These are phyloP conservation scores for Colletotrichum agaves DNA, from an alignment of 2,329 filamentous ascomycete genomes.

Conservation along the genomic window DNA sequence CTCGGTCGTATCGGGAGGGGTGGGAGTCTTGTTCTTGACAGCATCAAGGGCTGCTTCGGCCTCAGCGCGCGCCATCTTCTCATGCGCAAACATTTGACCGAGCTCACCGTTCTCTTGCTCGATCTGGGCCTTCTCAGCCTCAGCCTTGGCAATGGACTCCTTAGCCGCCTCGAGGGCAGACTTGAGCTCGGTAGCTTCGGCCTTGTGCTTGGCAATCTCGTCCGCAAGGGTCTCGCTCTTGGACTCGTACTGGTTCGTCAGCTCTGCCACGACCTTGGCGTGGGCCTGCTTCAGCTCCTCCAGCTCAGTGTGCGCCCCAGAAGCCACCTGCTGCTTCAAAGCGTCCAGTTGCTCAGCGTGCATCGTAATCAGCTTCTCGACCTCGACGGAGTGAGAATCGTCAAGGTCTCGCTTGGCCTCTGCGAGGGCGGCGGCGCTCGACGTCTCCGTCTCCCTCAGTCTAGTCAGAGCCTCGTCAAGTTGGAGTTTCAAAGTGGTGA, in stretches of 20 bases:
- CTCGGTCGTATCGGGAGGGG: slow-evolving; percentile 64
- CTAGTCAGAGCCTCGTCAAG: slow-evolving; percentile 46
- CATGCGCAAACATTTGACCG: slow-evolving; percentile 64
- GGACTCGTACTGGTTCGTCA: slow-evolving; percentile 53
- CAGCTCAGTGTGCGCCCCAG: slow-evolving; percentile 53
- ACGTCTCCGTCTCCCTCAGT: slow-evolving; percentile 50
- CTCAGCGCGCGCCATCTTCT: slow-evolving; percentile 70
- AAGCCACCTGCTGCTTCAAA: slow-evolving; percentile 52
- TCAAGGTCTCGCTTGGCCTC: slow-evolving; percentile 57
- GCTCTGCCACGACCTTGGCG: slow-evolving; percentile 52
- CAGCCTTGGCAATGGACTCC: slow-evolving; percentile 45
- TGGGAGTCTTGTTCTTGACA: slow-evolving; percentile 61
- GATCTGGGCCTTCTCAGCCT: slow-evolving; percentile 54
- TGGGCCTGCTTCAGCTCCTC: slow-evolving; percentile 53
- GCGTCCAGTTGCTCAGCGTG: slow-evolving; percentile 55
- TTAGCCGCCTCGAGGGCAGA: slow-evolving; percentile 49
- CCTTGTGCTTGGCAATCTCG: slow-evolving; percentile 46
- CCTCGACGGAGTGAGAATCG: slow-evolving; percentile 56
- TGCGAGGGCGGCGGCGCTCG: slow-evolving; percentile 58
- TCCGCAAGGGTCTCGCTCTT: slow-evolving; percentile 44
- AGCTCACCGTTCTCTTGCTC: slow-evolving; percentile 61
- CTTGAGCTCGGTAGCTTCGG: slow-evolving; percentile 46
- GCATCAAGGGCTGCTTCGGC: slow-evolving; percentile 71
- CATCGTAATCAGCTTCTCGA: slow-evolving; percentile 57
- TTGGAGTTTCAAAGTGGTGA: slow-evolving; percentile 49